Evolutionary conservation across 2,329 filamentous ascomycete species (phyloP), one percentile per base, ranked within the genome.

Genomic region (Fusarium setosum): DNA sequence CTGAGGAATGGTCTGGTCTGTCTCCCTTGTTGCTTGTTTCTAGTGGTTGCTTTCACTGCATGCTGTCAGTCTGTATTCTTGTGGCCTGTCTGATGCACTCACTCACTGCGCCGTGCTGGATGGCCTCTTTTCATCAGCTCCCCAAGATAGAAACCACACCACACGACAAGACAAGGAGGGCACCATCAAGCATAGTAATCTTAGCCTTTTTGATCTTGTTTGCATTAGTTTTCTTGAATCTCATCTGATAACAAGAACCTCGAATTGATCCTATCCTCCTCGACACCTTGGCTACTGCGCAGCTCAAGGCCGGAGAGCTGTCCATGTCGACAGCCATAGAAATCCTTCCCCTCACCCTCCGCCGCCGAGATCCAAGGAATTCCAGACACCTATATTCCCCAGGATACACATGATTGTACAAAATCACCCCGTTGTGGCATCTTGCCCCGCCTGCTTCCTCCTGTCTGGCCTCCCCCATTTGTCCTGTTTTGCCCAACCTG

Each of bases 321-420:
- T 59, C 57, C 57, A 61, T 49, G 40, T 56, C 35, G 60, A 68
- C 61, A 68, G 56, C 64, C 64, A 68, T 63, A 52, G 60, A 38
- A 44, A 49, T 56, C 24, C 55, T 35, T 54, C 65, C 57, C 68
- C 64, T 56, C 53, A 56, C n/a, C 66, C 52, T 60, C 68, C 54
- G 20, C 68, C 63, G 20, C 18, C n/a, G n/a, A n/a, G 49, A 26
- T 53, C 31, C 49, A 40, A 34, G 63, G 44, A 52, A 35, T 44
- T 41, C 21, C 34, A 50, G 18, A 48, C 37, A 57, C 47, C 17
- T 26, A n/a, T 42, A 42, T 35, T 21, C 24, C 24, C 60, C 44
- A 34, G 29, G 49, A 63, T 57, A 65, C 65, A 69, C 59, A 64
- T 64, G 52, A 66, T 69, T 64, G 57, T 70, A 71, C 66, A 71